Conservation (phyloP, 805 yeast species). For the Cyberlindnera xylosilytica region DNA sequence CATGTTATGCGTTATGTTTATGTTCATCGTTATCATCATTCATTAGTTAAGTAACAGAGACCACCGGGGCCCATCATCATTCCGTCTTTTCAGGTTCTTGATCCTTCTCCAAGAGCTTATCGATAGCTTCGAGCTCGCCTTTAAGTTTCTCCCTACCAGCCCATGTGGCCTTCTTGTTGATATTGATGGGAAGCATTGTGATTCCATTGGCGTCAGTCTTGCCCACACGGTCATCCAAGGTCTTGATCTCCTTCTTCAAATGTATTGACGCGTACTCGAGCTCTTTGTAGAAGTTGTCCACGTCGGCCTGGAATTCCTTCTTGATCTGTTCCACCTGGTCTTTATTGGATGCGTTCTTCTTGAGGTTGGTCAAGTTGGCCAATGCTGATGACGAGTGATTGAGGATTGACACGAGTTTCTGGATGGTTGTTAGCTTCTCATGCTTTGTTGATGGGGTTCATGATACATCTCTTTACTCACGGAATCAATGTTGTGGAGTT, state of each 20-base stretch:
- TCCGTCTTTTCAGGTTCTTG: not conserved
- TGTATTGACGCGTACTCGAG: slow-evolving; percentile 57
- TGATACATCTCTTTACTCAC: slow-evolving; percentile 21
- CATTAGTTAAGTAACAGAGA: not conserved
- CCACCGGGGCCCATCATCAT: not conserved
- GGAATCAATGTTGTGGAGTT: slow-evolving; percentile 48
- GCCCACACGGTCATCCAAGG: slow-evolving; percentile 58
- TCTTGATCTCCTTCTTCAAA: slow-evolving; percentile 62
- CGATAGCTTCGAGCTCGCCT: slow-evolving; percentile 39
- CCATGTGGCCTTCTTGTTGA: slow-evolving; percentile 68
- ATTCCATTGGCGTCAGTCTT: slow-evolving; percentile 42
- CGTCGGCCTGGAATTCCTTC: slow-evolving; percentile 40
- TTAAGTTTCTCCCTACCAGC: slow-evolving; percentile 57
- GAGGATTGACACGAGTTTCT: slow-evolving; percentile 47
- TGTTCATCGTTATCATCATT: not conserved
- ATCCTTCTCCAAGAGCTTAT: slow-evolving; percentile 25
- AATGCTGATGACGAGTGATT: slow-evolving; percentile 47
- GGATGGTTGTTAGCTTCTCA: not conserved
- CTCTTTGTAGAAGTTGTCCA: slow-evolving; percentile 47
- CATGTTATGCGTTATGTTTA: too few species aligned
- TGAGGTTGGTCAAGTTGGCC: slow-evolving; percentile 36
- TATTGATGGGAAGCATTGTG: slow-evolving; percentile 62
- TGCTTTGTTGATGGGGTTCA: not conserved
- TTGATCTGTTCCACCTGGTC: slow-evolving; percentile 29
- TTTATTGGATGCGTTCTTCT: slow-evolving; percentile 24